Percentiles rank a stretch among this genome's conserved stretches.
phyloP scores from a whole-genome alignment of 2,329 filamentous ascomycete genomes.

The Chlorencoelia australis region DNA sequence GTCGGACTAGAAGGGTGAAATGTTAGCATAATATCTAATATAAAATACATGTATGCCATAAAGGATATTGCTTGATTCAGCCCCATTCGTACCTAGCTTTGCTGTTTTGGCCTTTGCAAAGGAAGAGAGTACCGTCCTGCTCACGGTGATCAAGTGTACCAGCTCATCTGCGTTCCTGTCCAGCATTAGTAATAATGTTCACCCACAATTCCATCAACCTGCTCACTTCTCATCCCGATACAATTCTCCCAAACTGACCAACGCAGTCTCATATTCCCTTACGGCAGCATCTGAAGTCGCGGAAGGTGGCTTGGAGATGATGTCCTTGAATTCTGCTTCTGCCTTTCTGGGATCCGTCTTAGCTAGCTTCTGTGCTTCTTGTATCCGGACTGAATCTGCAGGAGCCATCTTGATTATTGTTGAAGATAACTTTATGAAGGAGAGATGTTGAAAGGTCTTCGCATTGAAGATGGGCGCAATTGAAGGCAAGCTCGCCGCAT shows the following conservation, averaged over 20 bases:
- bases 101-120: slow-evolving; percentile 99
- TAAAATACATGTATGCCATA: too few species aligned
- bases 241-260: slow-evolving; percentile 83
- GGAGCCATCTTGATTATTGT: slow-evolving; percentile 39
- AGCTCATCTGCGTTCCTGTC: slow-evolving; percentile 70
- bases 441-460: slow-evolving; percentile 11
- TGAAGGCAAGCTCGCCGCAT: slow-evolving; percentile 12
- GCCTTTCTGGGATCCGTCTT: slow-evolving; percentile 76
- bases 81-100: slow-evolving; percentile 74
- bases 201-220: neutral
- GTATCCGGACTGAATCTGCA: slow-evolving; percentile 57
- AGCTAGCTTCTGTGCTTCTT: slow-evolving; percentile 77
- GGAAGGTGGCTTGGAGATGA: slow-evolving; percentile 76
- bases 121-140: slow-evolving; percentile 81
- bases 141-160: slow-evolving; percentile 81
- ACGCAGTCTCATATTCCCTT: slow-evolving; percentile 81
- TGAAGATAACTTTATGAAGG: slow-evolving; percentile 6
- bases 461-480: slow-evolving; percentile 11
- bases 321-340: slow-evolving; percentile 79
- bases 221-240: slow-evolving; percentile 79
- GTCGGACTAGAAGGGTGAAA: slow-evolving; percentile 57
- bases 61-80: too few species aligned
- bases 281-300: slow-evolving; percentile 75
- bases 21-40: slow-evolving; percentile 1
- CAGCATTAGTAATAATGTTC: slow-evolving; percentile 24